Evolutionary conservation across 176 grass and related monocot species (phyloP), one percentile per base, ranked within the genome.

Genomic region (Calamus simplicifolius): DNA sequence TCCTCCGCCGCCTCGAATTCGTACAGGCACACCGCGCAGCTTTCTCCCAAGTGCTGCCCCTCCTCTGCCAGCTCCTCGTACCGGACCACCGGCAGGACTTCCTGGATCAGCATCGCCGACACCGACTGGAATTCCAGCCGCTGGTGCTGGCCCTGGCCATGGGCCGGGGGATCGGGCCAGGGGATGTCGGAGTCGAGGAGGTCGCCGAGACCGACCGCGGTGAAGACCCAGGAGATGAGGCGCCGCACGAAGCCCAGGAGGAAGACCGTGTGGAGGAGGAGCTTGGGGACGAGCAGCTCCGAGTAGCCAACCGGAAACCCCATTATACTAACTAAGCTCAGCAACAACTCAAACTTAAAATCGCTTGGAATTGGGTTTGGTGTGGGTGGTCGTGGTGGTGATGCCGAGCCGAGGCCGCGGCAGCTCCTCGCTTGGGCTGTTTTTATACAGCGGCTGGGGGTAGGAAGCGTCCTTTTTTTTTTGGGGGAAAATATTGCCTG

Each of bases 261-360:
- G 27, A 98, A 59, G 14, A 82, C 69, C 6, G 61, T 51, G 43
- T 98, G 87, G 48, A 98, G 87, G 52, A 98, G 58, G 12, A 60
- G 25, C 63, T 69, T 86, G 18, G 93, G 93, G 66, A 89, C 54
- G 29, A 74, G 25, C 73, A 79, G 70, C 67, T 98, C 93, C 6
- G 87, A 85, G 81, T 92, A 92, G 5, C 76, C 81, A 15, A 89
- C 73, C 15, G 93, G 93, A 64, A 92, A 98, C 0, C 93, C 93
- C 93, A 98, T 97, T 64, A 73, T 30, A 29, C 62, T 62, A 28
- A 29, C 62, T 62, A 28, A 62, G 35, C 7, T 43, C 10, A 0
- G 8, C 8, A 2, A 10, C 1, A 43, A 10, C 35, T 43, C 35
- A 7, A 7, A 35, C 31, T 43, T 43, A 7, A 7, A 43, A 43